phyloP scores from a whole-genome alignment of 768 basidiomycete species.

The Kwoniella pini region DNA sequence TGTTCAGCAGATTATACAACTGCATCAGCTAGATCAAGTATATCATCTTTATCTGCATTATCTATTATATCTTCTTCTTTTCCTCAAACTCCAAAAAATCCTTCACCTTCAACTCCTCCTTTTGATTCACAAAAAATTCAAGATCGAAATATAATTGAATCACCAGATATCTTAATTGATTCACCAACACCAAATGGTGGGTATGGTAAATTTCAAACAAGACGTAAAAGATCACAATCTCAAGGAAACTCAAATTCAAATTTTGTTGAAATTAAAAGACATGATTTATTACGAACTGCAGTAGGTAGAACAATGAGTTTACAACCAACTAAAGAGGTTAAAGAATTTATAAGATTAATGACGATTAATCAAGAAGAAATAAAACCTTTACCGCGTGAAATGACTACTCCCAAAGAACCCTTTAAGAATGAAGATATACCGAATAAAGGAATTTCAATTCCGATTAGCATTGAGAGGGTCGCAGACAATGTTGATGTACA shows the following conservation, averaged over 20 bases:
- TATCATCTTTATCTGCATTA: constrained; percentile 27
- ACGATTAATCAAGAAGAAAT: not conserved
- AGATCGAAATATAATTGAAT: not conserved
- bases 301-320: constrained; percentile 33
- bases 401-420: not conserved
- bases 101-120: not conserved
- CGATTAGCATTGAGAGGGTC: too few species aligned
- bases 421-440: too few species aligned
- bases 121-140: too few species aligned
- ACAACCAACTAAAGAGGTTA: constrained; percentile 25
- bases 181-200: constrained; percentile 6
- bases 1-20: constrained; percentile 24
- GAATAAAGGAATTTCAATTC: too few species aligned
- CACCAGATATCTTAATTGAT: too few species aligned
- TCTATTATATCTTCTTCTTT: constrained; percentile 30
- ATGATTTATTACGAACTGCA: constrained; percentile 26
- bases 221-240: constrained; percentile 19
- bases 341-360: constrained; percentile 15
- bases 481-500: not conserved
- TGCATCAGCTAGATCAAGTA: constrained; percentile 30
- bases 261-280: constrained; percentile 17
- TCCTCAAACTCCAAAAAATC: constrained; percentile 25
- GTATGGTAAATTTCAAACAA: constrained; percentile 9
- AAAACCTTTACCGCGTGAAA: too few species aligned
- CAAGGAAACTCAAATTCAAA: not conserved